phyloP scores from a whole-genome alignment of 129 eudicot genomes.

The Flaveria trinervia region DNA sequence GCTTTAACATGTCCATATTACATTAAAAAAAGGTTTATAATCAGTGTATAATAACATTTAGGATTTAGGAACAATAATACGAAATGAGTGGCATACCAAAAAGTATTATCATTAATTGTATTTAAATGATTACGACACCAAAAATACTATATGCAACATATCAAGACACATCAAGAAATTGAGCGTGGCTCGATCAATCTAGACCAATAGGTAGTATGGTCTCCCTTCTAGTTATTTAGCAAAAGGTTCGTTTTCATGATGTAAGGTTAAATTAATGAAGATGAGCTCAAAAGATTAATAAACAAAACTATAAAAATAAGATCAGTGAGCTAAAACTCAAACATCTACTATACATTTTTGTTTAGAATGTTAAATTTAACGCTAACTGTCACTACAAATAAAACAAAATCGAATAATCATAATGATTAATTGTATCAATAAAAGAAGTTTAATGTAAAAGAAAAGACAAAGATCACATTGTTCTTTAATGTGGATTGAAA shows the following conservation, averaged over 20 bases:
- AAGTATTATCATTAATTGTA: background rate
- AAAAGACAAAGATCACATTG: background rate
- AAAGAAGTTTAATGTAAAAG: background rate
- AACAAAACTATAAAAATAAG: background rate
- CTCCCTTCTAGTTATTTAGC: conserved; percentile 13
- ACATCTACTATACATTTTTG: background rate
- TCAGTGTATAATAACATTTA: background rate
- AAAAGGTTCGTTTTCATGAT: conserved; percentile 15
- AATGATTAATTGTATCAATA: background rate
- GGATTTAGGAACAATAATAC: background rate
- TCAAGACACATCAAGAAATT: background rate
- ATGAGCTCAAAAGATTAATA: background rate
- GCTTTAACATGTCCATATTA: too few relatives aligned
- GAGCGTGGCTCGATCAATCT: conserved; percentile 16
- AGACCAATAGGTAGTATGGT: conserved; percentile 22
- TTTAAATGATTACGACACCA: background rate
- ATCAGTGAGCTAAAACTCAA: background rate
- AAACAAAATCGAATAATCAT: background rate
- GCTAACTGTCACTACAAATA: too few relatives aligned
- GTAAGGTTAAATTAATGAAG: conserved; percentile 10
- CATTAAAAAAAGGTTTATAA: background rate
- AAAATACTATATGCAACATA: background rate
- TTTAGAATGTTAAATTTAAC: too few relatives aligned
- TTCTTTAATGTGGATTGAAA: background rate
- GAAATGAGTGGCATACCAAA: background rate